Percentiles rank a stretch among this genome's conserved stretches.
These are phyloP conservation scores for Pseudogymnoascus sp. DNA, from an alignment of 2,329 filamentous ascomycete genomes.

Conservation along the genomic window DNA sequence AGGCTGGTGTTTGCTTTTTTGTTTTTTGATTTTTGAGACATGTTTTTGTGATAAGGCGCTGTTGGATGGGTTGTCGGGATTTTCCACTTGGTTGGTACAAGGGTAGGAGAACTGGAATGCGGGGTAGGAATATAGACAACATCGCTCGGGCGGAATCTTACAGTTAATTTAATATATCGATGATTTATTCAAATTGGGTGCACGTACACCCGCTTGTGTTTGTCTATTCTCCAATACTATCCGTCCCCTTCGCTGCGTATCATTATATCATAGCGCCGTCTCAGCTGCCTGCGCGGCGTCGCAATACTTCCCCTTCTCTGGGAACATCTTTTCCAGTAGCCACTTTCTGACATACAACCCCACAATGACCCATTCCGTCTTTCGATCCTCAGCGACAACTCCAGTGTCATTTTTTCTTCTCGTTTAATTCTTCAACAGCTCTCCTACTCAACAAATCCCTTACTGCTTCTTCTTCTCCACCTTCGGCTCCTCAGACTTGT, in stretches of 20 bases:
- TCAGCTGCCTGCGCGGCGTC: neutral
- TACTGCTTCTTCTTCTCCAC: conserved; percentile 1
- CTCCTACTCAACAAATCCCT: neutral
- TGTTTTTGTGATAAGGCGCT: neutral
- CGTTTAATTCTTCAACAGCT: neutral
- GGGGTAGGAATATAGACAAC: neutral
- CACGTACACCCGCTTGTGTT: neutral
- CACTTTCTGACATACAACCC: neutral
- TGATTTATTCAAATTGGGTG: conserved; percentile 1
- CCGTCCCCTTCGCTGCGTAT: neutral
- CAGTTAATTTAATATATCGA: neutral
- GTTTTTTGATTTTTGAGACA: neutral
- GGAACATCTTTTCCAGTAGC: neutral
- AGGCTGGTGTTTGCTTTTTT: neutral
- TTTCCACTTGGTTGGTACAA: neutral
- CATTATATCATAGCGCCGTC: neutral
- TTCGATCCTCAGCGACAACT: neutral
- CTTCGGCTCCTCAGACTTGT: conserved; percentile 16
- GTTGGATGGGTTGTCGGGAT: neutral
- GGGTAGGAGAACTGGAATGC: neutral
- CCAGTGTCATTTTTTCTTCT: neutral
- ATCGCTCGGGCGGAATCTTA: neutral
- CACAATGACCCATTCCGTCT: neutral
- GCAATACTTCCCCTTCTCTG: neutral
- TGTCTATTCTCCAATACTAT: neutral